These are phyloP conservation scores for Acidiella bohemica DNA, from an alignment of 495 filamentous ascomycete species.

Conservation along the genomic window DNA sequence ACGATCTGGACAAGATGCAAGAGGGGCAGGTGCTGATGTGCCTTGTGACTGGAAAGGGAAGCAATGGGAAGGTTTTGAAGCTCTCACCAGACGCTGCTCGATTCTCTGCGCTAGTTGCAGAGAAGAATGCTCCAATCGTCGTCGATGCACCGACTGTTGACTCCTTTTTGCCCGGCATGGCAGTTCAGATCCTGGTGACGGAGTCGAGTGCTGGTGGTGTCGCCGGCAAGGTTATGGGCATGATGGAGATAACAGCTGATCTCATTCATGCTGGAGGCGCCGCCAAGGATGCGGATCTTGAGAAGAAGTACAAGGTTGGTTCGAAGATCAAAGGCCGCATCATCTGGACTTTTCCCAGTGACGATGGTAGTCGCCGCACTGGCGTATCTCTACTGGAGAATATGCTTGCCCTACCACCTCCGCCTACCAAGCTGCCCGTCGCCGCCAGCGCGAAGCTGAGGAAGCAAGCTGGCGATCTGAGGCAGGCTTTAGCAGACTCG, in stretches of 20 bases:
- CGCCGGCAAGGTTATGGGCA: conserved; percentile 82
- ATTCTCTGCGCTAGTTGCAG: conserved; percentile 4
- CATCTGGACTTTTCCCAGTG: conserved; percentile 65
- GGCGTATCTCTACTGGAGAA: conserved; percentile 79
- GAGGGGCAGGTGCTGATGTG: conserved; percentile 77
- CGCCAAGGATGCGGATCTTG: conserved; percentile 50
- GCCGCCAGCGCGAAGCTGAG: conserved; percentile 17
- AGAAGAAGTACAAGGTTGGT: conserved; percentile 61
- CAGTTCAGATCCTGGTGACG: conserved; percentile 71
- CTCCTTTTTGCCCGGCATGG: conserved; percentile 78
- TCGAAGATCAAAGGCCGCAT: conserved; percentile 76
- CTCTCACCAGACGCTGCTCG: conserved; percentile 52
- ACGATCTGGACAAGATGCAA: conserved; percentile 48
- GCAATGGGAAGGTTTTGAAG: conserved; percentile 72
- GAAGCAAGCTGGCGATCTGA: conserved; percentile 9
- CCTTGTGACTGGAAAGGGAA: conserved; percentile 58
- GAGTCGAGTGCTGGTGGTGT: conserved; percentile 49
- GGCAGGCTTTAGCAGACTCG: conserved; percentile 53
- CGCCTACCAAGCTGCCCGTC: conserved; percentile 11
- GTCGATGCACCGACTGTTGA: conserved; percentile 70
- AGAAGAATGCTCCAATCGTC: conserved; percentile 33
- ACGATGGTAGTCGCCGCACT: conserved; percentile 65
- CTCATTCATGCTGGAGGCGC: conserved; percentile 69
- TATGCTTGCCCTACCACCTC: conserved; percentile 50
- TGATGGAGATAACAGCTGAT: conserved; percentile 79